Evolutionary conservation across 1,284 basidiomycete species (phyloP), one percentile per base, ranked within the genome.

Genomic region (Kalmanozyma brasiliensis): DNA sequence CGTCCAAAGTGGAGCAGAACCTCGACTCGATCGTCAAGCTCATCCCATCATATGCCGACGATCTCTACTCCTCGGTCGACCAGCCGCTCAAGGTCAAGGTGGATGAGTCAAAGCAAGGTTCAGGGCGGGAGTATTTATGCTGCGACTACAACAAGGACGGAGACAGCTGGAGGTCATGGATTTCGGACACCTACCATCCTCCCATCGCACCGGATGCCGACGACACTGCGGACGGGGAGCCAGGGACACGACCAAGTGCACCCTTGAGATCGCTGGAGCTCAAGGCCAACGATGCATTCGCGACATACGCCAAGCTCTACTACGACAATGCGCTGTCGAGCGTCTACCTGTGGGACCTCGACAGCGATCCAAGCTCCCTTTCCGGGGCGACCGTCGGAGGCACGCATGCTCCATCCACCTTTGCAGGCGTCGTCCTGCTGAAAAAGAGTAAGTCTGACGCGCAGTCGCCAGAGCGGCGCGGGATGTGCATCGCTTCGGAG

Each of bases 91-190:
- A 89, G 78, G 85, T 97, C 49, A 87, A 88, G 83, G 88, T 87
- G 35, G 95, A 98, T 85, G 86, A 86, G 33, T 86, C 87, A 9
- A 89, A 88, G 0, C 75, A 76, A 29, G 77, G 79, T 13, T 53
- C 55, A 9, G 92, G 93, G 11, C 88, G 88, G 73, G 93, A 98
- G 56, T 99, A 92, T 81, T 88, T 99, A 37, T 91, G 91, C 30
- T 97, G 95, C 83, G 96, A 98, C 83, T 99, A 98, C 83, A 98
- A 98, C 84, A 87, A 93, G 30, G 96, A 98, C 80, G 94, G 94
- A 3, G 93, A 96, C 79, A 91, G 91, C 78, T 96, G 93, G 84
- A 86, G 94, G 78, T 98, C 94, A 16, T 96, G 96, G 22, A 97
- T 94, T 92, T 93, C 93, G 22, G 98, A 98, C 82, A 89, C 91